A percentile compares a stretch with the other conserved stretches of the same genome.
phyloP scores from a whole-genome alignment of 2,329 filamentous ascomycete genomes.

The Thyridium curvatum region DNA sequence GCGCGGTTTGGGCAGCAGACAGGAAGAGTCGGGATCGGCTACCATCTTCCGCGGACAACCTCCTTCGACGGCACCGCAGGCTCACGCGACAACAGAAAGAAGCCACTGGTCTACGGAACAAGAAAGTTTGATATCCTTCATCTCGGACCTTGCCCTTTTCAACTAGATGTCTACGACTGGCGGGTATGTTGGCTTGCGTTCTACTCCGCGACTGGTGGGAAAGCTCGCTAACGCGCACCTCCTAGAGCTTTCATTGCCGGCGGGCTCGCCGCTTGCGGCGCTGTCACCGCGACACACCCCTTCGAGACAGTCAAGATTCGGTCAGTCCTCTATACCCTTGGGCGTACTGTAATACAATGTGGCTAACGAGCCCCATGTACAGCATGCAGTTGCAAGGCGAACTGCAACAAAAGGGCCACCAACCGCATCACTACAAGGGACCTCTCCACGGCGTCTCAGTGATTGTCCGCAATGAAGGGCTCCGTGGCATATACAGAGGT shows the following conservation, averaged over 20 bases:
- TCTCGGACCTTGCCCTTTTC: neutral
- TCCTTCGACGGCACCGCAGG: no score
- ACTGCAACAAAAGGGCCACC: slow-evolving; percentile 77
- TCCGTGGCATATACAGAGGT: slow-evolving; percentile 79
- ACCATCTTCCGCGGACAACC: no score
- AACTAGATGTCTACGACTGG: slow-evolving; percentile 44
- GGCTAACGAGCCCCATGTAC: neutral
- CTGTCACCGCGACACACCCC: slow-evolving; percentile 93
- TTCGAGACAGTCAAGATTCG: slow-evolving; percentile 99
- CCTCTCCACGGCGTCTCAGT: slow-evolving; percentile 87
- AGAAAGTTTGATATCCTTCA: neutral
- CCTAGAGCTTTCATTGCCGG: slow-evolving; percentile 84
- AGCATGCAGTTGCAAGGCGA: slow-evolving; percentile 90
- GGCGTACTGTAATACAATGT: slow-evolving; percentile 32
- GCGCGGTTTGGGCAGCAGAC: no score
- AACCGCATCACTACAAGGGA: slow-evolving; percentile 82
- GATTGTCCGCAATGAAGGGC: slow-evolving; percentile 84
- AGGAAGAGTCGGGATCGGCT: no score
- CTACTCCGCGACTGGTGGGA: neutral
- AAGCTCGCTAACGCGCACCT: slow-evolving; percentile 10
- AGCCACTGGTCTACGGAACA: no score
- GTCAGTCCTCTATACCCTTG: slow-evolving; percentile 36
- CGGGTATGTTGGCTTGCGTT: slow-evolving; percentile 23
- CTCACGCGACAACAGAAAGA: neutral
- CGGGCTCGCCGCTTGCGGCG: slow-evolving; percentile 93